Conservation (phyloP, 306 rosid species). For the Oemleria cerasiformis region DNA sequence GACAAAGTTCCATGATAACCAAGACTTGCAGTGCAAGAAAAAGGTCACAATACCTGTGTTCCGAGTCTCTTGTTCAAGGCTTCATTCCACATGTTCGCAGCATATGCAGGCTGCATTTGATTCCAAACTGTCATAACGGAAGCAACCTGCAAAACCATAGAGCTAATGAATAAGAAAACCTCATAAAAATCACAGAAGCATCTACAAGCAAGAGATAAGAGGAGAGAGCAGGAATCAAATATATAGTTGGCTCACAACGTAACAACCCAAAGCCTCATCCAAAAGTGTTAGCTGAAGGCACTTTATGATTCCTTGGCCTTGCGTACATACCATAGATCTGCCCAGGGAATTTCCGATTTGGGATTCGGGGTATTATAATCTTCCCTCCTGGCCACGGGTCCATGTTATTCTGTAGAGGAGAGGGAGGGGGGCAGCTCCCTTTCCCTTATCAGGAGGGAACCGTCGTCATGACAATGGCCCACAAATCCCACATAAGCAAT, state of each 20-base stretch:
- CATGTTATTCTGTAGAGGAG: neutral
- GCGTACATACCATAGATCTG: too few relatives aligned
- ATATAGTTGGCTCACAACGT: neutral
- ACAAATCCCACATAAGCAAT: too few relatives aligned
- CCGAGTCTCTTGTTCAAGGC: slow-evolving; percentile 94
- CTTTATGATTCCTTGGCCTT: too few relatives aligned
- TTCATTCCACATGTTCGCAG: slow-evolving; percentile 96
- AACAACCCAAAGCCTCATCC: too few relatives aligned
- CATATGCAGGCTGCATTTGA: slow-evolving; percentile 81
- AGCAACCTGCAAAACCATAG: slow-evolving; percentile 66
- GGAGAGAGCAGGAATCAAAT: neutral
- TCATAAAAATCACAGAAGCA: slow-evolving; percentile 9
- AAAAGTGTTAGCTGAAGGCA: too few relatives aligned
- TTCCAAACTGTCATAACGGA: slow-evolving; percentile 96
- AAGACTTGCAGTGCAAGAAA: neutral
- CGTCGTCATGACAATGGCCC: too few relatives aligned
- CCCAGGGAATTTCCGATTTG: too few relatives aligned
- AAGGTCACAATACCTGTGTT: slow-evolving; percentile 48
- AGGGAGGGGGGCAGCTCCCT: neutral
- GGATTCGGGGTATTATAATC: too few relatives aligned
- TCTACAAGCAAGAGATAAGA: slow-evolving; percentile 5
- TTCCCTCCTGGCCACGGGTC: too few relatives aligned
- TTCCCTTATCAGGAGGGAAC: too few relatives aligned
- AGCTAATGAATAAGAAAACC: slow-evolving; percentile 19
- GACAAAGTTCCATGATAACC: neutral